These are phyloP conservation scores for Phytopythium mirpurense DNA, from an alignment of 352 stramenopile genomes.

Conservation along the genomic window DNA sequence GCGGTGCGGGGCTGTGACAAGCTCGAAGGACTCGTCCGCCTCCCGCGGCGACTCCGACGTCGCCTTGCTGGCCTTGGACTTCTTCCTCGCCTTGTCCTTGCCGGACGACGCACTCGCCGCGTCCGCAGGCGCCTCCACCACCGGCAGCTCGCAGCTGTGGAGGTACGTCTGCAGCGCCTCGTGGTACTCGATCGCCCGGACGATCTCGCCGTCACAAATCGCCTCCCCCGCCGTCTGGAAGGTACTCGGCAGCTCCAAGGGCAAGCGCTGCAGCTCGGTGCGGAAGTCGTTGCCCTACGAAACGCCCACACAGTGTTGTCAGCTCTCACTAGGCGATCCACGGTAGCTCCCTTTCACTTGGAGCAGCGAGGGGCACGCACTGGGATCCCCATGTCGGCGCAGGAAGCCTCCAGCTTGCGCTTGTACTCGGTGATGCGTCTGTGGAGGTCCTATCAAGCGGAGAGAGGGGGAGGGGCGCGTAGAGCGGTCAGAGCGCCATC, in stretches of 20 bases:
- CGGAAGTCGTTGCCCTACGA: slow-evolving; percentile 48
- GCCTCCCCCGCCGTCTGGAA: slow-evolving; percentile 38
- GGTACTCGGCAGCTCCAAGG: slow-evolving; percentile 43
- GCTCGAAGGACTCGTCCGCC: slow-evolving; percentile 27
- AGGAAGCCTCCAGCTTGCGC: slow-evolving; percentile 51
- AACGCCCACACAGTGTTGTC: not conserved
- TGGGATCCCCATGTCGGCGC: slow-evolving; percentile 54
- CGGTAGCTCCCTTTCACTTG: too few species aligned
- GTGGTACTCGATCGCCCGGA: slow-evolving; percentile 52
- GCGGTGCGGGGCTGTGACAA: slow-evolving; percentile 25
- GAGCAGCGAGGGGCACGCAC: slow-evolving; percentile 10
- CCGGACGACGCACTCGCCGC: not conserved
- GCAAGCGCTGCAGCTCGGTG: slow-evolving; percentile 55
- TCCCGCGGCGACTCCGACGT: slow-evolving; percentile 10
- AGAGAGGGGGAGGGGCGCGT: not conserved
- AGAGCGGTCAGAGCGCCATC: not conserved
- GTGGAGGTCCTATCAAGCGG: slow-evolving; percentile 38
- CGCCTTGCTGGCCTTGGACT: slow-evolving; percentile 22
- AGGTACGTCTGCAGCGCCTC: slow-evolving; percentile 61
- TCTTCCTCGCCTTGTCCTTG: slow-evolving; percentile 32
- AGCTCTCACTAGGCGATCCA: not conserved
- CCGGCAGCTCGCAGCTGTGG: slow-evolving; percentile 41
- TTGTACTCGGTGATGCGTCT: slow-evolving; percentile 76
- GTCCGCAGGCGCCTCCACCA: slow-evolving; percentile 8
- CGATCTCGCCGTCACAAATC: slow-evolving; percentile 38